Conservation (phyloP, 805 yeast species). For the Metschnikowia cubensis region DNA sequence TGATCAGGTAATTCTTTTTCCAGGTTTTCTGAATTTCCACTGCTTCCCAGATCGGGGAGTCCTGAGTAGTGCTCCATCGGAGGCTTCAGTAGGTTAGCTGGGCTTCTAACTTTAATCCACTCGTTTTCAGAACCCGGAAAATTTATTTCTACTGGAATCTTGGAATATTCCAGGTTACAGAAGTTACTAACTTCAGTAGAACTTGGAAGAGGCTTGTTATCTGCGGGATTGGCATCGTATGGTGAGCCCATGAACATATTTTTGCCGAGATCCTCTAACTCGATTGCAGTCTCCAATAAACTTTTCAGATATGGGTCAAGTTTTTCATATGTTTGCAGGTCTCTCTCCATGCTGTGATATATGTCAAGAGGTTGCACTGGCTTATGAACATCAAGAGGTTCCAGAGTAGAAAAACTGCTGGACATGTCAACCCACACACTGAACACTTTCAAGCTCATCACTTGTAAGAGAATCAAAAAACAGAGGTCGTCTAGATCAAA, state of each 20-base stretch:
- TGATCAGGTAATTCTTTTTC: neutral
- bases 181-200: neutral
- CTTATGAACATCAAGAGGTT: neutral
- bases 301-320: neutral
- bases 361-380: neutral
- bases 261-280: neutral
- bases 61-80: no score
- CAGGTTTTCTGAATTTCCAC: no score
- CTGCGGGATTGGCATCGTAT: neutral
- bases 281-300: neutral
- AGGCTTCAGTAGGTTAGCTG: no score
- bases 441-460: neutral
- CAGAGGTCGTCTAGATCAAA: neutral
- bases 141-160: neutral
- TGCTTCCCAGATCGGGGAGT: no score
- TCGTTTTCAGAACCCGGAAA: no score
- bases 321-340: neutral
- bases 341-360: neutral
- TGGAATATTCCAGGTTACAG: neutral
- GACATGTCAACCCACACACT: neutral
- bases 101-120: no score
- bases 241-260: neutral
- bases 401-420: neutral
- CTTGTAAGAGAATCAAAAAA: neutral
- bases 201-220: neutral